Evolutionary conservation across 805 yeast genomes (phyloP).

Genomic region (Kodamaea nitidulidarum): DNA sequence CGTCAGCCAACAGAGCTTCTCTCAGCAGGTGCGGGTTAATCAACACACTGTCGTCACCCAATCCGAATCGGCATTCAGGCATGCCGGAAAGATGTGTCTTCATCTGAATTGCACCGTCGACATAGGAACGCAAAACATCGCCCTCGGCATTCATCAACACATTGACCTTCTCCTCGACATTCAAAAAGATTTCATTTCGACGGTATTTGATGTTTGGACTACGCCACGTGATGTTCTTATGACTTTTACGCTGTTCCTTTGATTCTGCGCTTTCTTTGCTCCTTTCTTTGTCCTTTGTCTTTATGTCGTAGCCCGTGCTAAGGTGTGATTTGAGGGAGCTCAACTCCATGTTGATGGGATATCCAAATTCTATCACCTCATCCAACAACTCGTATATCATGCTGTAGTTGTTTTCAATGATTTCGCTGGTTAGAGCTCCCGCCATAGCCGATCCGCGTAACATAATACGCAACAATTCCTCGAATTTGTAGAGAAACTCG

Average conservation of each 20-base stretch:
- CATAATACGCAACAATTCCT: slow-evolving; percentile 43
- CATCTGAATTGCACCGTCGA: slow-evolving; percentile 72
- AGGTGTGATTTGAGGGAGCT: slow-evolving; percentile 20
- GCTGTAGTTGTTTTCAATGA: slow-evolving; percentile 62
- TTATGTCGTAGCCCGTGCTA: slow-evolving; percentile 15
- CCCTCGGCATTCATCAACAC: slow-evolving; percentile 65
- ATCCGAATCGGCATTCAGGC: slow-evolving; percentile 80
- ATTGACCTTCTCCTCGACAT: slow-evolving; percentile 71
- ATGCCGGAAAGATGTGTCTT: slow-evolving; percentile 72
- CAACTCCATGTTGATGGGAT: slow-evolving; percentile 62
- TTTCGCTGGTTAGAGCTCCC: slow-evolving; percentile 25
- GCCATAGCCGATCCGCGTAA: slow-evolving; percentile 12
- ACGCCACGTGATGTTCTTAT: slow-evolving; percentile 58
- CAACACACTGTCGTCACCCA: slow-evolving; percentile 48
- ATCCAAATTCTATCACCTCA: slow-evolving; percentile 74
- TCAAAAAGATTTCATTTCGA: slow-evolving; percentile 73
- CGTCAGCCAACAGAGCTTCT: neutral
- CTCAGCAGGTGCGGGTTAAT: slow-evolving; percentile 11
- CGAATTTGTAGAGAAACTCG: slow-evolving; percentile 70
- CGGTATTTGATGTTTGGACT: slow-evolving; percentile 66
- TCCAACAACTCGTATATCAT: slow-evolving; percentile 73
- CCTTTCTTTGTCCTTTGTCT: slow-evolving; percentile 14
- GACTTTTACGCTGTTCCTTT: slow-evolving; percentile 5
- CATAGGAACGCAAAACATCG: slow-evolving; percentile 60
- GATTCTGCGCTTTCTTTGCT: neutral